Conservation (phyloP, 1,284 basidiomycete species). For the Vanrija sp. region DNA sequence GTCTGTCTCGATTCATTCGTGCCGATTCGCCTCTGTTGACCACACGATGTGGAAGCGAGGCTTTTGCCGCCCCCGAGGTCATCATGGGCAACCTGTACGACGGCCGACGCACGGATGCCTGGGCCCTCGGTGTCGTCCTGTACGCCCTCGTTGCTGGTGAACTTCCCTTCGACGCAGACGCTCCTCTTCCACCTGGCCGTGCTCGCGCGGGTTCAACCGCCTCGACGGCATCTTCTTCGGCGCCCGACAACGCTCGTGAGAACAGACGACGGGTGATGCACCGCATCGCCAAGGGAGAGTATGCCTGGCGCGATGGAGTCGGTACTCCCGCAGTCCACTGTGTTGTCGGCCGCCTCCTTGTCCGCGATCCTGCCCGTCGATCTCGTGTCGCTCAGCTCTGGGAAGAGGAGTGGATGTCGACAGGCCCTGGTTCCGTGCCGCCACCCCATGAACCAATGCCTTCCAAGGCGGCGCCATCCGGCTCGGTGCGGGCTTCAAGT, state of each 20-base stretch:
- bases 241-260: conserved; percentile 6
- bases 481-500: neutral
- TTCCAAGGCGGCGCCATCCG: neutral
- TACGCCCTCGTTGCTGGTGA: conserved; percentile 67
- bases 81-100: conserved; percentile 75
- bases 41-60: conserved; percentile 85
- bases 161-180: conserved; percentile 48
- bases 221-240: neutral
- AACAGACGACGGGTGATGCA: conserved; percentile 51
- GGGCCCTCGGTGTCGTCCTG: conserved; percentile 81
- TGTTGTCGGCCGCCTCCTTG: conserved; percentile 63
- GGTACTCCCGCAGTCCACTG: conserved; percentile 35
- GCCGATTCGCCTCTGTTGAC: conserved; percentile 65
- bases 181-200: conserved; percentile 13
- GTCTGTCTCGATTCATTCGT: conserved; percentile 79
- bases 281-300: conserved; percentile 73
- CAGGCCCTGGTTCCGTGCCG: conserved; percentile 29
- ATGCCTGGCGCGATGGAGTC: conserved; percentile 57
- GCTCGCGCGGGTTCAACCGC: conserved; percentile 18
- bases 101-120: conserved; percentile 79
- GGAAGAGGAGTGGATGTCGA: conserved; percentile 63
- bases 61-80: conserved; percentile 86
- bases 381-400: conserved; percentile 61
- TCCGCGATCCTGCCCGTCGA: conserved; percentile 63
- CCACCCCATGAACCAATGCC: conserved; percentile 9